Evolutionary conservation across 176 grass and related monocot genomes (phyloP).

Genomic region (Phragmites australis): DNA sequence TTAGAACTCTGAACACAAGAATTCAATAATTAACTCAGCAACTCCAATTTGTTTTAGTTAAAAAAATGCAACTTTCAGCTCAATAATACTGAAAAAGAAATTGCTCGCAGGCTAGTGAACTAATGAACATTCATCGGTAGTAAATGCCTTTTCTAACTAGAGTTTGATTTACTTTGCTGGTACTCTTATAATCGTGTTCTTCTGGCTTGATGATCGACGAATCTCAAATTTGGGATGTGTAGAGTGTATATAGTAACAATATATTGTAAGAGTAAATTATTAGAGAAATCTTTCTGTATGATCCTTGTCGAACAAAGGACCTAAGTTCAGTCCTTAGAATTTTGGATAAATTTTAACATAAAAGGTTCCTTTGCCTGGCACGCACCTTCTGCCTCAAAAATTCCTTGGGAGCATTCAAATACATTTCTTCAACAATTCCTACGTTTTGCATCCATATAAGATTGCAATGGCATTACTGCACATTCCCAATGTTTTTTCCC

Average conservation of each 20-base stretch:
- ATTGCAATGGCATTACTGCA: not conserved
- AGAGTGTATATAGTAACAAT: not conserved
- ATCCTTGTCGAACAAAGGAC: not conserved
- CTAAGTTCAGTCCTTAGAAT: not conserved
- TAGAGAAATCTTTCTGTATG: not conserved
- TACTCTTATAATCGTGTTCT: not conserved
- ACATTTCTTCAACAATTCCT: not conserved
- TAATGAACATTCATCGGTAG: too few relatives aligned
- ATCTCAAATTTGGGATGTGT: not conserved
- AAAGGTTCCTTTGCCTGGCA: not conserved
- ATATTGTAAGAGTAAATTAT: not conserved
- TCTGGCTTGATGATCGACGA: not conserved
- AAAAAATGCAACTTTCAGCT: not conserved
- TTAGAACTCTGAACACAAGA: not conserved
- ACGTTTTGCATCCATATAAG: not conserved
- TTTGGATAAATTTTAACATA: not conserved
- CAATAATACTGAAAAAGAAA: not conserved
- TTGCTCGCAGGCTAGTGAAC: not conserved
- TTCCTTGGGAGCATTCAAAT: not conserved
- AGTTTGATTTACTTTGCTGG: not conserved
- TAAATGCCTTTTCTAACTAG: not conserved
- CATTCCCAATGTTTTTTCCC: not conserved
- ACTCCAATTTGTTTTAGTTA: not conserved
- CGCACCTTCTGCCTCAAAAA: not conserved
- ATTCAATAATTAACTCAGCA: not conserved